Base-by-base conservation (phyloP, 306 rosid genomes). In the Arachis hypogaea region DNA sequence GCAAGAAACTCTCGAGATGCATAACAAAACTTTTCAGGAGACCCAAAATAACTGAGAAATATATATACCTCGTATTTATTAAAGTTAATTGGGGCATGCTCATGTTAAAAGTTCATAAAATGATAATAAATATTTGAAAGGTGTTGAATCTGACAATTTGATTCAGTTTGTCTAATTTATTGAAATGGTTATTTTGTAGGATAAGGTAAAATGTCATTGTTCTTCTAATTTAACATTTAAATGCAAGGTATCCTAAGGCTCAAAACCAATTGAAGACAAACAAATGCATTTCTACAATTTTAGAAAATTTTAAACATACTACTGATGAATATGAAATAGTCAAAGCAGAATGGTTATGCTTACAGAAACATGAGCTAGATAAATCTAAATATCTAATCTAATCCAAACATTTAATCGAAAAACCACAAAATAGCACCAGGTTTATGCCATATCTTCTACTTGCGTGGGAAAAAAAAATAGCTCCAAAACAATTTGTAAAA, bases 221-320 rank as follows among this genome's bases (percentile, higher is more conserved):
- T 56, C 45, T 73, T 76, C 60, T 50, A 58, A 56, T 75, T 56
- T 57, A 38, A 68, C 29, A 81, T 43, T 58, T 60, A 63, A 4
- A 66, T 51, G 59, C 30, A 7, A 12, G 38, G 40, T 33, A 47
- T 45, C 51, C 16, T 60, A 69, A 73, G 71, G 73, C 42, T 29
- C 59, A 45, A 68, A 43, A 66, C 41, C 59, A 68, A n/a, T 70
- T 63, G 40, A 77, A 76, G 74, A 63, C 50, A 68, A 55, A 52
- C 7, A 68, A 11, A 71, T 12, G 50, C 59, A 64, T 14, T 42
- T 69, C 38, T 44, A 73, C 4, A 77, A 44, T 58, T 29, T 16
- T 45, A 64, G 59, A 70, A 80, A 43, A 69, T 4, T 69, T 64
- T 55, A 64, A 57, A 52, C 58, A 68, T 66, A 57, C 58, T n/a